Percentiles rank a stretch among this genome's conserved stretches.
phyloP scores from a whole-genome alignment of 2,329 filamentous ascomycete species.

The Trichoderma pleuroti region DNA sequence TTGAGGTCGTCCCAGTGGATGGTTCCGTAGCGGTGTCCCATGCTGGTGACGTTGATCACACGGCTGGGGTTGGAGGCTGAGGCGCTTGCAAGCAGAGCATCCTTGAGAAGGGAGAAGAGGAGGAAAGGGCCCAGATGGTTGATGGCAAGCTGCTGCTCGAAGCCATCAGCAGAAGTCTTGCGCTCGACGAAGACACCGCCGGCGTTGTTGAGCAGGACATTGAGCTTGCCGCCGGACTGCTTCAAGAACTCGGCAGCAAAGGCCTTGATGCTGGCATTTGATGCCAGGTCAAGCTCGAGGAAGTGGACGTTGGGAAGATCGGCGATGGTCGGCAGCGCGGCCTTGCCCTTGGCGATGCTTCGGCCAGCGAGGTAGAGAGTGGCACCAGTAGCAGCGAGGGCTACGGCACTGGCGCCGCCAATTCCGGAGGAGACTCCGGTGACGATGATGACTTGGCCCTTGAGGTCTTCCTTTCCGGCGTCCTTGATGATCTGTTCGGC shows the following conservation, averaged over 20 bases:
- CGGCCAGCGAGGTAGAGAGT: slow-evolving; percentile 24
- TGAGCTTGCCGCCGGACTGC: slow-evolving; percentile 20
- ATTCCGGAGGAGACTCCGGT: slow-evolving; percentile 43
- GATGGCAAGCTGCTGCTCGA: slow-evolving; percentile 45
- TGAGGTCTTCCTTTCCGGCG: slow-evolving; percentile 31
- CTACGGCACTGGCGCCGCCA: slow-evolving; percentile 41
- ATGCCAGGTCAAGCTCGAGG: slow-evolving; percentile 26
- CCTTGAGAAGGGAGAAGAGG: slow-evolving; percentile 38
- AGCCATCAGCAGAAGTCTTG: slow-evolving; percentile 23
- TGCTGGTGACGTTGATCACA: slow-evolving; percentile 12
- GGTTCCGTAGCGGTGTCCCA: slow-evolving; percentile 32
- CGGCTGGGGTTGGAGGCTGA: slow-evolving; percentile 8
- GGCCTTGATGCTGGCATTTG: slow-evolving; percentile 25
- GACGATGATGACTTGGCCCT: slow-evolving; percentile 39
- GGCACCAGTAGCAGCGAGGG: slow-evolving; percentile 38
- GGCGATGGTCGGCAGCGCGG: slow-evolving; percentile 16
- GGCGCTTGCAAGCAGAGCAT: slow-evolving; percentile 11
- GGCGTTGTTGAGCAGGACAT: slow-evolving; percentile 24
- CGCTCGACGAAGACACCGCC: slow-evolving; percentile 23
- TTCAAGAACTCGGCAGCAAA: slow-evolving; percentile 23
- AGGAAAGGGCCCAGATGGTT: slow-evolving; percentile 55
- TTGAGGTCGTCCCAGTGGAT: slow-evolving; percentile 39
- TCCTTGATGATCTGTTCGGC: slow-evolving; percentile 38
- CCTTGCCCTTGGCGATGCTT: slow-evolving; percentile 22
- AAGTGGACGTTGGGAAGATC: slow-evolving; percentile 18